A percentile compares a stretch with the other conserved stretches of the same genome.
phyloP scores from a whole-genome alignment of 768 basidiomycete genomes.

The Boletus subparvulus region DNA sequence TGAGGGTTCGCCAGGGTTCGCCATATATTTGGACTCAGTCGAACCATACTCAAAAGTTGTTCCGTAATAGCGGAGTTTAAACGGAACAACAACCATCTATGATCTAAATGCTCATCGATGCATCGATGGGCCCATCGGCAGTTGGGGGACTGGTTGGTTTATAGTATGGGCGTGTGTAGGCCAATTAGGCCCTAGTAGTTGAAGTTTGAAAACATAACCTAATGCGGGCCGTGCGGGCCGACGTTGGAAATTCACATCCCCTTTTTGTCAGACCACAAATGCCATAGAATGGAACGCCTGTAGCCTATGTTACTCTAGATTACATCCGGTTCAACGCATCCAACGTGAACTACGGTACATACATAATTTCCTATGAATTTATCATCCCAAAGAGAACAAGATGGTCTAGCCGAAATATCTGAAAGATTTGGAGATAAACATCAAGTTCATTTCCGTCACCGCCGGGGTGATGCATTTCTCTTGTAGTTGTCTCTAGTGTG shows the following conservation, averaged over 20 bases:
- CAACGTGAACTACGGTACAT: constrained; percentile 19
- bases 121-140: no score
- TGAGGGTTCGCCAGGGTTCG: constrained; percentile 8
- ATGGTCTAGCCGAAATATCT: constrained; percentile 12
- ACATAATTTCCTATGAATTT: constrained; percentile 6
- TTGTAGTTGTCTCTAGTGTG: constrained; percentile 37
- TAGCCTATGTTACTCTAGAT: constrained; percentile 7
- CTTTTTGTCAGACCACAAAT: no score
- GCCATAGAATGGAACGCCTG: neutral
- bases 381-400: constrained; percentile 7
- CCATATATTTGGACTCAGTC: constrained; percentile 17
- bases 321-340: constrained; percentile 10
- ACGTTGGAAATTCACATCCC: no score
- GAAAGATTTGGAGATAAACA: constrained; percentile 2
- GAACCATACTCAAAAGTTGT: neutral
- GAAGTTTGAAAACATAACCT: no score
- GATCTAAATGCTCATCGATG: no score
- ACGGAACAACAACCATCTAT: neutral
- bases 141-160: no score
- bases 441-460: constrained; percentile 33
- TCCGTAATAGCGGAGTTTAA: constrained; percentile 13
- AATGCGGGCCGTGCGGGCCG: no score
- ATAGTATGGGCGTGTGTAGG: no score
- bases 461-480: constrained; percentile 44
- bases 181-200: no score